Conservation (phyloP, 75 land plant genomes). For the Adiantum capillusveneris region DNA sequence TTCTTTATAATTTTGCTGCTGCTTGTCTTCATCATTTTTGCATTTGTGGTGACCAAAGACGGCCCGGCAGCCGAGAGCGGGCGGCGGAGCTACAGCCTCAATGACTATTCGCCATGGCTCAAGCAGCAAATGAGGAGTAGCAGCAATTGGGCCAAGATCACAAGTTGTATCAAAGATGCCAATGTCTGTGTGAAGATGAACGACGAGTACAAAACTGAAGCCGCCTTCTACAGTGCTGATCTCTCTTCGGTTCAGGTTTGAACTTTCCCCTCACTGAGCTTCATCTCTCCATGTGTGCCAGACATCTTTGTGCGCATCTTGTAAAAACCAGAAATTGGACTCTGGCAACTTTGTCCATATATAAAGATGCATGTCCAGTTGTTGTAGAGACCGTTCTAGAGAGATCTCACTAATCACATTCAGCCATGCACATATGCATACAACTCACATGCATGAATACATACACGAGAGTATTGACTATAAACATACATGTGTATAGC, state of each 20-base stretch:
- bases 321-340: too few species aligned
- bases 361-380: too few species aligned
- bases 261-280: too few species aligned
- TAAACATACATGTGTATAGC: too few species aligned
- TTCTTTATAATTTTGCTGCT: conserved; percentile 61
- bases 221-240: conserved; percentile 15
- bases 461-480: too few species aligned
- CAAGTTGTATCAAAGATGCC: conserved; percentile 26
- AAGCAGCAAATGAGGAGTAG: conserved; percentile 35
- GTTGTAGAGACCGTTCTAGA: too few species aligned
- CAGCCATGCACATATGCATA: too few species aligned
- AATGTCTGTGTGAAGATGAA: conserved; percentile 15
- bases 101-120: conserved; percentile 64
- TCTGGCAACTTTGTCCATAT: too few species aligned
- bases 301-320: too few species aligned
- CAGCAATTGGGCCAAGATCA: conserved; percentile 30
- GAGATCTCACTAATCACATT: too few species aligned
- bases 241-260: conserved; percentile 47
- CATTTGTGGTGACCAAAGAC: conserved; percentile 66
- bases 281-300: too few species aligned
- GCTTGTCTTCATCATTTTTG: conserved; percentile 57
- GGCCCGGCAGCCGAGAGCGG: conserved; percentile 37
- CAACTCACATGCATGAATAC: too few species aligned
- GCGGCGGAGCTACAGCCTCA: conserved; percentile 60
- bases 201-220: background rate